Conservation (phyloP, 805 yeast genomes). For the Nakazawaea siamensis region DNA sequence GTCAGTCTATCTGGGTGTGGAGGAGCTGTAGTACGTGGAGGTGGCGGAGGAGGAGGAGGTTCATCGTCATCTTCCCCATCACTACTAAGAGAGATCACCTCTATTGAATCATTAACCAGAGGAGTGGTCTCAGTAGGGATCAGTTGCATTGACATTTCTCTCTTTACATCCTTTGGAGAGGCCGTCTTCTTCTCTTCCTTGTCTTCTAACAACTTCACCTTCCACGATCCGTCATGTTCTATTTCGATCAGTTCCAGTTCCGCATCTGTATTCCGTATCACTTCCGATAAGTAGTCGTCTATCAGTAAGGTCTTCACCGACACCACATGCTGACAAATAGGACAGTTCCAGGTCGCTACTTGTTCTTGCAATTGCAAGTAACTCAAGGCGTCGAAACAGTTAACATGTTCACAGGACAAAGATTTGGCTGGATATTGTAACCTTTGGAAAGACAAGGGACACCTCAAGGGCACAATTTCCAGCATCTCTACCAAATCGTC, state of each 20-base stretch:
- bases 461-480: constrained; percentile 58
- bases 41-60: neutral
- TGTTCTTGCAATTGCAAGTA: constrained; percentile 71
- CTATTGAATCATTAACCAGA: too few relatives aligned
- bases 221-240: constrained; percentile 71
- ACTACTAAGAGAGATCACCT: too few relatives aligned
- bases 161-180: constrained; percentile 5
- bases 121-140: constrained; percentile 9
- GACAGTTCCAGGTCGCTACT: constrained; percentile 84
- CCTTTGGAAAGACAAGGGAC: constrained; percentile 70
- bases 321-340: constrained; percentile 57
- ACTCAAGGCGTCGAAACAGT: constrained; percentile 79
- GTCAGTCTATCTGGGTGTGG: too few relatives aligned
- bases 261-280: constrained; percentile 43
- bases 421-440: constrained; percentile 71
- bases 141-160: constrained; percentile 9
- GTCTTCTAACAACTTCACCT: constrained; percentile 19
- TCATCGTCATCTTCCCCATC: constrained; percentile 30
- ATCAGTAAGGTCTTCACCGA: constrained; percentile 53
- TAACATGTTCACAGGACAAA: constrained; percentile 65
- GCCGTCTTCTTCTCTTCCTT: neutral
- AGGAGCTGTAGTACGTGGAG: neutral
- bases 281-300: constrained; percentile 65
- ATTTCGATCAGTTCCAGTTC: constrained; percentile 62
- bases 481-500: constrained; percentile 67